These are phyloP conservation scores for Solanum lycopersicoides DNA, from an alignment of 257 asterid species.

Conservation along the genomic window DNA sequence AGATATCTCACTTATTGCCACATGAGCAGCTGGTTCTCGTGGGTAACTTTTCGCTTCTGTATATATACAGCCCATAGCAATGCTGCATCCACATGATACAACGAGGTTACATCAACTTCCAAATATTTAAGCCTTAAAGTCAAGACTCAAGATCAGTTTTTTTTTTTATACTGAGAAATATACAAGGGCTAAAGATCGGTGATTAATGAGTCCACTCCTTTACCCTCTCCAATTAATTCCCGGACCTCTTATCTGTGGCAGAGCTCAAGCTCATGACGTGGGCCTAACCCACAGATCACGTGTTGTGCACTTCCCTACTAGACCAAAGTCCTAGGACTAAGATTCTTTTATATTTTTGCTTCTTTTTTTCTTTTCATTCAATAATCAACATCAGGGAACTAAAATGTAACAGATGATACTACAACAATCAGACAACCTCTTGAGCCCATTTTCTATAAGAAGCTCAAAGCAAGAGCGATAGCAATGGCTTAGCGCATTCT, in stretches of 20 bases:
- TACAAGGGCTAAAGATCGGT: neutral
- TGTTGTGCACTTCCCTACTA: neutral
- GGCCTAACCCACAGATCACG: neutral
- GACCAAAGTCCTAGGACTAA: neutral
- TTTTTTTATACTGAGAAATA: neutral
- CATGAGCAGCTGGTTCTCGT: slow-evolving; percentile 99
- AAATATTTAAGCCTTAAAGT: neutral
- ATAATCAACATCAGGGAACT: neutral
- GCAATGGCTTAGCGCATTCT: slow-evolving; percentile 95
- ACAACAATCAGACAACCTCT: slow-evolving; percentile 37
- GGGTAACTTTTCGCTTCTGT: slow-evolving; percentile 94
- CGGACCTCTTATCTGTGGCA: neutral
- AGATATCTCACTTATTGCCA: slow-evolving; percentile 76
- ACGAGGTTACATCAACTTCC: slow-evolving; percentile 1
- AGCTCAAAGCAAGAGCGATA: slow-evolving; percentile 46
- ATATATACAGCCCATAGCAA: slow-evolving; percentile 90
- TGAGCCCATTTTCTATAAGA: slow-evolving; percentile 44
- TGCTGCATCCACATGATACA: slow-evolving; percentile 41
- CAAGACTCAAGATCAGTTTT: neutral
- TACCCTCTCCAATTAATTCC: neutral
- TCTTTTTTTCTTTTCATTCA: neutral
- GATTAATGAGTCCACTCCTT: neutral
- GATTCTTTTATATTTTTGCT: neutral
- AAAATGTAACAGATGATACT: neutral
- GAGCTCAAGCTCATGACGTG: neutral